Evolutionary conservation across 441 rosid genomes (phyloP).

Genomic region (Biscutella laevigata): DNA sequence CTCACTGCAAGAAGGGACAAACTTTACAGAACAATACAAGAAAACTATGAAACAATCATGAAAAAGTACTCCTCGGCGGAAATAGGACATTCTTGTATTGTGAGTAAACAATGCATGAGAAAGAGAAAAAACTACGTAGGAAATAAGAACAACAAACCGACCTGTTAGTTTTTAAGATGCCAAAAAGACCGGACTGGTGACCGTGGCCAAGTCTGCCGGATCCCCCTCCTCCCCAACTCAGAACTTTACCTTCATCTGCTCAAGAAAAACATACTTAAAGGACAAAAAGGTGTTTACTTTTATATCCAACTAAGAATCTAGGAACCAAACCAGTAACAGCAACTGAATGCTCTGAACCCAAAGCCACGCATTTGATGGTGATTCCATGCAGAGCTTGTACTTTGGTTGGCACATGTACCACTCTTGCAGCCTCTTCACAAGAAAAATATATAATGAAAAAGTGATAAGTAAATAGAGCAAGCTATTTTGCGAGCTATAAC

Average conservation of each 20-base stretch:
- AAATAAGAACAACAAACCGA: conserved; percentile 20
- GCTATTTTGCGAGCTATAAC: no score
- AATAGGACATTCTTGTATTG: not conserved
- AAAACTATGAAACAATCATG: conserved; percentile 13
- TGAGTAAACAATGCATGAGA: not conserved
- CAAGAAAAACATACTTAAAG: conserved; percentile 12
- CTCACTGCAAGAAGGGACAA: conserved; percentile 53
- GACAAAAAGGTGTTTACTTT: conserved; percentile 4
- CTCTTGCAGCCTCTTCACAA: conserved; percentile 52
- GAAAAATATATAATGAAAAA: conserved; percentile 13
- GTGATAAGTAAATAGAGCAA: conserved; percentile 4
- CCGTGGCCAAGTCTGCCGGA: conserved; percentile 91
- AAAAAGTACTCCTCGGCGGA: conserved; percentile 8
- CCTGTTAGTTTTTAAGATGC: conserved; percentile 62
- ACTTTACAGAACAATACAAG: conserved; percentile 8
- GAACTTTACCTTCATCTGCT: conserved; percentile 65
- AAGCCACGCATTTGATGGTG: conserved; percentile 50
- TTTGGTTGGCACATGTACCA: conserved; percentile 55
- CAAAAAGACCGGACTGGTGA: conserved; percentile 57
- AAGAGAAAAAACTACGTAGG: not conserved
- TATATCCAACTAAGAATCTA: conserved; percentile 10
- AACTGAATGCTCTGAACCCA: conserved; percentile 86
- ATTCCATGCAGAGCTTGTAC: conserved; percentile 69
- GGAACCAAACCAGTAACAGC: conserved; percentile 69
- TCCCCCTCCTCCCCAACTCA: conserved; percentile 92